Percentiles rank a stretch among this genome's conserved stretches.
These are phyloP conservation scores for Fusarium mundagurra DNA, from an alignment of 2,329 filamentous ascomycete genomes.

Conservation along the genomic window DNA sequence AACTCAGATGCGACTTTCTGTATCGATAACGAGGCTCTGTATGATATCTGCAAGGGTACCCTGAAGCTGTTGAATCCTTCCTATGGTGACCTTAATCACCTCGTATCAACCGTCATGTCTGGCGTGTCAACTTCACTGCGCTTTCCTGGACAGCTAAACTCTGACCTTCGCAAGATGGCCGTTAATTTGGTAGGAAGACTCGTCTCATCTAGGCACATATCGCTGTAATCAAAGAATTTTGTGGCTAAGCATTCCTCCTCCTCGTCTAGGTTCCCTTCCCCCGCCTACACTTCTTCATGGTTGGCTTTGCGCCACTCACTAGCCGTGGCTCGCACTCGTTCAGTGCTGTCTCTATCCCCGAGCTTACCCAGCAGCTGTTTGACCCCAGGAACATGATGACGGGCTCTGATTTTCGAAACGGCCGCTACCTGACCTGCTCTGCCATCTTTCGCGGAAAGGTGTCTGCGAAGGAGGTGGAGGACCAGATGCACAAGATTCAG, in stretches of 20 bases:
- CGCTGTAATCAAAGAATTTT: background rate
- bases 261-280: constrained; percentile 76
- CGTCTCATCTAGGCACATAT: background rate
- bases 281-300: constrained; percentile 99
- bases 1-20: constrained; percentile 99
- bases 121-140: constrained; percentile 98
- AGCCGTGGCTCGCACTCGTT: constrained; percentile 87
- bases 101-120: constrained; percentile 99
- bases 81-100: constrained; percentile 99
- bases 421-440: constrained; percentile 98
- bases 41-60: constrained; percentile 99
- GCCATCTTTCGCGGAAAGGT: constrained; percentile 99
- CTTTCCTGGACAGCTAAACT: constrained; percentile 99
- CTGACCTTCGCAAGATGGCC: constrained; percentile 97
- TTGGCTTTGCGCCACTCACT: constrained; percentile 98
- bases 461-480: constrained; percentile 99
- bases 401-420: constrained; percentile 99
- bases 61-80: constrained; percentile 99
- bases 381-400: constrained; percentile 99
- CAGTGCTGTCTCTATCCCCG: constrained; percentile 96
- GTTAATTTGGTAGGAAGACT: constrained; percentile 94
- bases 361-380: constrained; percentile 99
- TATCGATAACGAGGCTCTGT: constrained; percentile 99
- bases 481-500: constrained; percentile 99
- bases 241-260: background rate